phyloP scores from a whole-genome alignment of 192 early-diverging fungal species.

The Entomortierella chlamydospora region DNA sequence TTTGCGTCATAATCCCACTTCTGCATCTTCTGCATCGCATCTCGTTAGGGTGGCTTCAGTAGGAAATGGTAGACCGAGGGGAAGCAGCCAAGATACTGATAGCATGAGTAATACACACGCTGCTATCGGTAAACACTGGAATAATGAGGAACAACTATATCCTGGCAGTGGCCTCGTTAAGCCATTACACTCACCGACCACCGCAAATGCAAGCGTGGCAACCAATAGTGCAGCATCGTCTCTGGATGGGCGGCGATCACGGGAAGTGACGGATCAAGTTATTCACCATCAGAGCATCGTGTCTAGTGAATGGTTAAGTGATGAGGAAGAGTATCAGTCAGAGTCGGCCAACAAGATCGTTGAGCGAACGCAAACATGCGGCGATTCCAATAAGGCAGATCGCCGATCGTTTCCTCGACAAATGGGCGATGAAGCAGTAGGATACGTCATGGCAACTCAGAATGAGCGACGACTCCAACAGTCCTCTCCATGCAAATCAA shows the following conservation, averaged over 20 bases:
- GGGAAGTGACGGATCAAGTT: neutral
- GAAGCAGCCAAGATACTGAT: neutral
- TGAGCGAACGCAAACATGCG: neutral
- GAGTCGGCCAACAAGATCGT: slow-evolving; percentile 1
- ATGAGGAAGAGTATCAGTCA: slow-evolving; percentile 10
- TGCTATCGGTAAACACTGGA: neutral
- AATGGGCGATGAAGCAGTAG: neutral
- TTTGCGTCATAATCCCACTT: slow-evolving; percentile 1
- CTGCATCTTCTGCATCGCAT: neutral
- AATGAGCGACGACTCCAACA: neutral
- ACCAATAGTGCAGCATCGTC: slow-evolving; percentile 16
- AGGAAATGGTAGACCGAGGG: neutral
- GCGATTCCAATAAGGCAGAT: neutral
- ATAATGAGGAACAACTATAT: neutral
- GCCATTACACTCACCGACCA: neutral
- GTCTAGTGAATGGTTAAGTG: slow-evolving; percentile 26
- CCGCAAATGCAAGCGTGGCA: neutral
- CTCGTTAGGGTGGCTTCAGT: neutral
- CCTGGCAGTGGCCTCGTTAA: neutral
- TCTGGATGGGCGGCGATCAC: slow-evolving; percentile 4
- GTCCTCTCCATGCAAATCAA: neutral
- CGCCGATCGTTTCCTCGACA: neutral
- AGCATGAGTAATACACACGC: neutral
- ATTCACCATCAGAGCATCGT: neutral
- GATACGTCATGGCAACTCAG: neutral